Evolutionary conservation across 202 grass and related monocot species (phyloP), one percentile per base, ranked within the genome.

Genomic region (Tripidium arundinaceum): DNA sequence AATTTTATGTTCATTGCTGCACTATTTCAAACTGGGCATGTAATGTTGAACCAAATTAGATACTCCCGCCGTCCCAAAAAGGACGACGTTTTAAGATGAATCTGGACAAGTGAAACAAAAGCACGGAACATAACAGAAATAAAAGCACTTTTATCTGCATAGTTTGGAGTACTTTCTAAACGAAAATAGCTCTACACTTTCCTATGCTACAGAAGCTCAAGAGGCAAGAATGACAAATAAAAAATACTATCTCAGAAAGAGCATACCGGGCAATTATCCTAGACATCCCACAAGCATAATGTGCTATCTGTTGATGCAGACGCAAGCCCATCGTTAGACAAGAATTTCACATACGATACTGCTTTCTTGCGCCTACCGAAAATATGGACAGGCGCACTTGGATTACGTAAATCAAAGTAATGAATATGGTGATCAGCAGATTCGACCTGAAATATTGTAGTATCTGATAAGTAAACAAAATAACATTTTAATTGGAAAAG

Each of bases 281-380:
- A 96, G 68, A 99, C 96, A 85, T 99, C 96, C 96, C 96, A 99
- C 28, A 99, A 87, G 36, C 96, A 84, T 68, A 99, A 88, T 38
- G 96, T 96, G 85, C 96, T 93, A 86, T 99, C 96, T 1, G 96
- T 99, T 63, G 96, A 99, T 7, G 96, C 96, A 90, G 92, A 96
- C 39, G 96, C 92, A 83, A 99, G 87, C 82, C 93, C 96, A 79
- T 90, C 93, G 13, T 73, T 93, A 18, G 96, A 96, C 67, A 99
- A 75, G 86, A 99, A 99, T 63, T 99, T 99, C 46, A 99, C 96
- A 88, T 99, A 99, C 1, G 96, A 99, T 75, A 99, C 96, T 84
- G 96, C 89, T 81, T 99, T 99, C 82, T 87, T 96, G 61, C 96
- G 96, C 40, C 96, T 92, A 61, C 83, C 90, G 45, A 93, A 99